These are phyloP conservation scores for Talaromyces atroroseus DNA, from an alignment of 2,329 filamentous ascomycete species.

Conservation along the genomic window DNA sequence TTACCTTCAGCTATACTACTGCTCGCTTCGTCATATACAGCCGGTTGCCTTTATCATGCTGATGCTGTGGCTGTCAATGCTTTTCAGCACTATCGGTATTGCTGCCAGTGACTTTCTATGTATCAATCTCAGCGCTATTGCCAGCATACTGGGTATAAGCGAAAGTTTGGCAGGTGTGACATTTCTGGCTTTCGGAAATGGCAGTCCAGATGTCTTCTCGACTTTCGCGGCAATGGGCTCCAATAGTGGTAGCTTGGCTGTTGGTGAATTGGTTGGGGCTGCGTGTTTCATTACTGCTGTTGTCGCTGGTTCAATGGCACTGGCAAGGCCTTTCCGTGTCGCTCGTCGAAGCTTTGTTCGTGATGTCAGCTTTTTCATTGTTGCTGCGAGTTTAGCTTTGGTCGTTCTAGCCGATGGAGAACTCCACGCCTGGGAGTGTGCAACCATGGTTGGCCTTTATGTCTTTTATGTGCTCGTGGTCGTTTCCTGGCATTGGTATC, in stretches of 20 bases:
- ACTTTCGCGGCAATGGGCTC: constrained; percentile 98
- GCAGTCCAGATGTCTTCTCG: constrained; percentile 95
- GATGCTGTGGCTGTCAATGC: constrained; percentile 74
- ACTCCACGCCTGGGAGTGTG: constrained; percentile 83
- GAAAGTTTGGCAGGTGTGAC: constrained; percentile 96
- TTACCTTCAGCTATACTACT: constrained; percentile 90
- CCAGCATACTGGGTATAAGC: constrained; percentile 81
- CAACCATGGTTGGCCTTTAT: constrained; percentile 86
- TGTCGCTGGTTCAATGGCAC: constrained; percentile 92
- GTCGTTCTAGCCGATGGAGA: constrained; percentile 78
- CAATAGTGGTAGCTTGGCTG: constrained; percentile 91
- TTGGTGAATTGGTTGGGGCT: constrained; percentile 91
- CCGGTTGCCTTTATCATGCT: constrained; percentile 75
- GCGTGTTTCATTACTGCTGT: constrained; percentile 95
- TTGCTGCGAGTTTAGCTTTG: constrained; percentile 81
- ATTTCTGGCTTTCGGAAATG: constrained; percentile 94
- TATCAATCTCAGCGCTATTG: constrained; percentile 90
- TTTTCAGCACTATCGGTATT: constrained; percentile 96
- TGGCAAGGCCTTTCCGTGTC: constrained; percentile 92
- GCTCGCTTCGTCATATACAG: constrained; percentile 61
- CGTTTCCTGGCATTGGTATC: constrained; percentile 86
- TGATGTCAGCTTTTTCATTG: constrained; percentile 87
- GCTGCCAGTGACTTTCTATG: constrained; percentile 98
- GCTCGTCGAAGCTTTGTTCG: constrained; percentile 83
- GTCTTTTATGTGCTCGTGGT: constrained; percentile 83